Percentiles rank a stretch among this genome's conserved stretches.
Evolutionary conservation across 1,284 basidiomycete genomes (phyloP).

Genomic region (Austroboletus niveus): DNA sequence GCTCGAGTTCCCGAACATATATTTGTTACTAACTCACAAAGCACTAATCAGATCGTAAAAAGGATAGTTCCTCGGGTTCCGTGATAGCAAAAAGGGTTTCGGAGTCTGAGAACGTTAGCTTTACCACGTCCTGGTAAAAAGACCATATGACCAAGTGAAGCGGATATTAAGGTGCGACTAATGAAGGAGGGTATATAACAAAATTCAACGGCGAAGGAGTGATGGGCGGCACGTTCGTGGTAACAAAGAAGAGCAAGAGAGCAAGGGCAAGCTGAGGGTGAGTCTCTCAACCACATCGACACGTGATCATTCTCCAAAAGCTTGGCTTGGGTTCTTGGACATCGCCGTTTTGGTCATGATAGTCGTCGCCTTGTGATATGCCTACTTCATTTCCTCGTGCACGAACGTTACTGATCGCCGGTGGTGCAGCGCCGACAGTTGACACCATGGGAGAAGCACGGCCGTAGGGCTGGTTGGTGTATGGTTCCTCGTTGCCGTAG

Average conservation of each 20-base stretch:
- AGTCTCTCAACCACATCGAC: conserved; percentile 59
- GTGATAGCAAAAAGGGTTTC: conserved; percentile 23
- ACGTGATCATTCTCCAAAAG: conserved; percentile 69
- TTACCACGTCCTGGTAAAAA: conserved; percentile 29
- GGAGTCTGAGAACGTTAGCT: conserved; percentile 26
- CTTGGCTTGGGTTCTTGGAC: conserved; percentile 53
- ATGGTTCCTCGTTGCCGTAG: conserved; percentile 49
- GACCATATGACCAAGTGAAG: conserved; percentile 35
- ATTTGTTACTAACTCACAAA: conserved; percentile 25
- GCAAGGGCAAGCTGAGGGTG: conserved; percentile 6
- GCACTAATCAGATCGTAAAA: conserved; percentile 32
- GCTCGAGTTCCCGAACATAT: conserved; percentile 12
- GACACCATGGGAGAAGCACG: conserved; percentile 75
- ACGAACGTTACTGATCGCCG: conserved; percentile 67
- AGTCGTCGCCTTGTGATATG: conserved; percentile 57
- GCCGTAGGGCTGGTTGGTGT: conserved; percentile 57
- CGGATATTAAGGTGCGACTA: conserved; percentile 37
- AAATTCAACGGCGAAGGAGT: conserved; percentile 26
- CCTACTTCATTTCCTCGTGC: conserved; percentile 66
- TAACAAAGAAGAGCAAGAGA: conserved; percentile 23
- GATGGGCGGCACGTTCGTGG: conserved; percentile 26
- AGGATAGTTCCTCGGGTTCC: conserved; percentile 20
- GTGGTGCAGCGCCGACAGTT: conserved; percentile 60
- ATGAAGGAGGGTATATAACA: conserved; percentile 32
- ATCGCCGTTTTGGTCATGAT: conserved; percentile 56